Base-by-base conservation (phyloP, 202 grass and related monocot species). In the Sporobolus alterniflorus region DNA sequence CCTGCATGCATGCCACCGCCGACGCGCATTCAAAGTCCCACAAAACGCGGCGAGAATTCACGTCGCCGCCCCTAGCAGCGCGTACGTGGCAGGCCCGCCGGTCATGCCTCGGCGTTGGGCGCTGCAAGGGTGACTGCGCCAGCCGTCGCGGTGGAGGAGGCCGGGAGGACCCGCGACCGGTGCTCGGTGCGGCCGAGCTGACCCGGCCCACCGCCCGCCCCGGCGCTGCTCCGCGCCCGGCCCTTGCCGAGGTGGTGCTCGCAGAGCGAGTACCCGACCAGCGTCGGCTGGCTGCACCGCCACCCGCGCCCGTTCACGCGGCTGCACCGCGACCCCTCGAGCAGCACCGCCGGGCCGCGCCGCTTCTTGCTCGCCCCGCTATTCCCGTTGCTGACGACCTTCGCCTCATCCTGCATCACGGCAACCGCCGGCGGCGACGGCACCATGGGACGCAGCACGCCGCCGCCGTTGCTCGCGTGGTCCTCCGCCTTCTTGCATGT, bases 171-270 rank as follows among this genome's bases (percentile, higher is more conserved):
- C 47, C n/a, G 79, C 11, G 64, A 41, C 33, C 77, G 42, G 85
- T 88, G 92, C 55, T 93, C 92, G 4, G 85, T 92, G 49, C 86
- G 81, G 30, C 96, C 93, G 16, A 92, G 85, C 36, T 87, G 91
- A 13, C 36, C 36, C 6, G 36, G 36, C 6, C 36, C 36, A 0
- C 36, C 36, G 36, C 36, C 6, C 36, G 36, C 36, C 36, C 36
- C 36, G 36, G 6, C 4, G 57, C 30, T 17, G 86, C 81, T 91
- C 79, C 91, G 75, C 77, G 85, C 69, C 74, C 92, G 84, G 57
- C 96, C 96, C 79, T 98, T 98, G 52, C 96, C 96, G 34, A 98
- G 86, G 73, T 98, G 92, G 89, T 98, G 91, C 82, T 95, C 96
- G 89, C 96, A 98, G 46, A 98, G 76, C 15, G 89, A 93, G 91